Percentiles rank a stretch among this genome's conserved stretches.
phyloP scores from a whole-genome alignment of 352 stramenopile genomes.

The Hyaloperonospora brassicae region DNA sequence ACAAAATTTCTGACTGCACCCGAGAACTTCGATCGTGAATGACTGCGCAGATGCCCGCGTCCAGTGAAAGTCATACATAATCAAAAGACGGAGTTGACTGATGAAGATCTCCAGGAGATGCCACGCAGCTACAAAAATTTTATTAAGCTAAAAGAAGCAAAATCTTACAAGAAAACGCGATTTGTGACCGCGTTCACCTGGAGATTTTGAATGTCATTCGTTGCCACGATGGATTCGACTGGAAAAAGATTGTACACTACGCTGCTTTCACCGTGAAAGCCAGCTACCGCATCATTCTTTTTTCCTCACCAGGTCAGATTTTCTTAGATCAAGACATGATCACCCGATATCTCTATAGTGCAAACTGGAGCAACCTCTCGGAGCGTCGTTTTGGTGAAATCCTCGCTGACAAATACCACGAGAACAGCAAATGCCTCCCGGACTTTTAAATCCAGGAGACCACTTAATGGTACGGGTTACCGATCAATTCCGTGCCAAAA shows the following conservation, averaged over 20 bases:
- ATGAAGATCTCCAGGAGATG: background rate
- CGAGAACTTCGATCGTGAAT: background rate
- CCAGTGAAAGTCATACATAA: background rate
- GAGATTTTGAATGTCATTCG: background rate
- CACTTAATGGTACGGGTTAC: background rate
- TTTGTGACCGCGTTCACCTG: background rate
- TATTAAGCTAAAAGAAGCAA: background rate
- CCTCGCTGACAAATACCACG: constrained; percentile 1
- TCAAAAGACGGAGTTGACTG: background rate
- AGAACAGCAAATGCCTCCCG: background rate
- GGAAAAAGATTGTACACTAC: background rate
- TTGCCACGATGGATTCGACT: background rate
- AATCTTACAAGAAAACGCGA: background rate
- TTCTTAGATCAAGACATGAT: background rate
- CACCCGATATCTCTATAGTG: background rate
- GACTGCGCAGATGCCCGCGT: background rate
- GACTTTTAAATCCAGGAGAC: background rate
- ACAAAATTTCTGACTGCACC: background rate
- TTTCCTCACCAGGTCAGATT: background rate
- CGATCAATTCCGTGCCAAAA: no score
- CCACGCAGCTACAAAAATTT: background rate
- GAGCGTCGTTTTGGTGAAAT: constrained; percentile 2
- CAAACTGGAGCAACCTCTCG: background rate
- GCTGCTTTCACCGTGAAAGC: background rate
- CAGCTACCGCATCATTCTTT: constrained; percentile 1